phyloP scores from a whole-genome alignment of 2,329 filamentous ascomycete genomes.

The Shiraia sp. region DNA sequence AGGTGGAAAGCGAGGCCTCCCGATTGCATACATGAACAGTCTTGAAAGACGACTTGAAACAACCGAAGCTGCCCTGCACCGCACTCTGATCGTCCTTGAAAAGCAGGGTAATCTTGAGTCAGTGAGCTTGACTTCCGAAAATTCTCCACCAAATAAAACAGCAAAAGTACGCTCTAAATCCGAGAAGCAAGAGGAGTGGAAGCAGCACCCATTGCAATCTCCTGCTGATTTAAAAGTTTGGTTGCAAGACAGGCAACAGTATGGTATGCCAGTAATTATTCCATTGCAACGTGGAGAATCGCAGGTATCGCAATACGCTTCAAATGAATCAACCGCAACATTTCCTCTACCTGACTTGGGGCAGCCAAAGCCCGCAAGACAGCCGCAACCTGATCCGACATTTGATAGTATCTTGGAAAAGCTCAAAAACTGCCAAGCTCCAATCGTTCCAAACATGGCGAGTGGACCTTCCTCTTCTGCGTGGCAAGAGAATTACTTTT shows the following conservation, averaged over 20 bases:
- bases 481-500: conserved; percentile 11
- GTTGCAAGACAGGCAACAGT: conserved; percentile 18
- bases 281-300: too few relatives aligned
- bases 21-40: conserved; percentile 27
- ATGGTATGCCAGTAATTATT: background rate
- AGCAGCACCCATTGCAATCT: conserved; percentile 22
- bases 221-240: conserved; percentile 23
- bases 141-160: background rate
- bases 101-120: conserved; percentile 1
- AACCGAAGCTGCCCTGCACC: conserved; percentile 27
- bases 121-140: background rate
- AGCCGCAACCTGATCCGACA: background rate
- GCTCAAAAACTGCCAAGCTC: conserved; percentile 2
- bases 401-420: background rate
- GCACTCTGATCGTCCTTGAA: conserved; percentile 15
- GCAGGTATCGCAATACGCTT: too few relatives aligned
- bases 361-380: too few relatives aligned
- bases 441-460: conserved; percentile 1
- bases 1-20: conserved; percentile 31
- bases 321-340: too few relatives aligned
- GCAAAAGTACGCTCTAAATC: conserved; percentile 18
- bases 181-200: conserved; percentile 30
- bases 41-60: conserved; percentile 28
- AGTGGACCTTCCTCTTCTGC: background rate
- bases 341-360: too few relatives aligned